Conservation (phyloP, 2,329 filamentous ascomycete genomes). For the Botrytis tulipae region DNA sequence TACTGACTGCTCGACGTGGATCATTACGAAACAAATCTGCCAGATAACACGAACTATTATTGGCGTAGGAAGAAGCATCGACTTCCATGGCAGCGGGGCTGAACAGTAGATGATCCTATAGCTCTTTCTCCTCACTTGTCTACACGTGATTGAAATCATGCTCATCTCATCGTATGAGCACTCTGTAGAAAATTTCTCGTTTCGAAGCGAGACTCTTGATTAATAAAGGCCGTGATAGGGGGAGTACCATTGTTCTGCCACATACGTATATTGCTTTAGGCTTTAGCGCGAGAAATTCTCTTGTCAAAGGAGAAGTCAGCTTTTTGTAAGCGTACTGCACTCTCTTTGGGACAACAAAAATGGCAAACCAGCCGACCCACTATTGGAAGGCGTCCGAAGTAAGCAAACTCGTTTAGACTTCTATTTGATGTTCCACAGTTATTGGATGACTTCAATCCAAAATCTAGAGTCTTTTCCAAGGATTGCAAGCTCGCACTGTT, state of each 20-base stretch:
- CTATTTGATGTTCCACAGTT: not conserved
- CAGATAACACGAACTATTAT: not conserved
- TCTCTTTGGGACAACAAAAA: not conserved
- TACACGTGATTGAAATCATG: not conserved
- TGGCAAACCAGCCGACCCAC: not conserved
- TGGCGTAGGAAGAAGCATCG: not conserved
- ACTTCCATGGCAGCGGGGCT: not conserved
- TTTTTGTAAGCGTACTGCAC: not conserved
- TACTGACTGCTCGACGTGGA: not conserved
- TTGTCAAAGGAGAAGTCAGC: not conserved
- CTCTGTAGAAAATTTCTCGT: too few relatives aligned
- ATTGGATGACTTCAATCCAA: too few relatives aligned
- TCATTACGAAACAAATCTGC: not conserved
- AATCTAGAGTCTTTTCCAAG: not conserved
- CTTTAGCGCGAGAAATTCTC: too few relatives aligned
- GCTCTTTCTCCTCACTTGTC: not conserved
- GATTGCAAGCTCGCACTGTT: not conserved
- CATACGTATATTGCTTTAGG: not conserved
- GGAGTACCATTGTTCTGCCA: not conserved
- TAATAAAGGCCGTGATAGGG: not conserved
- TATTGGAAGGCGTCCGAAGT: not conserved
- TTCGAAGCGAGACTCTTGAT: not conserved
- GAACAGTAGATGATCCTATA: not conserved
- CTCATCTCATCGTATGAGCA: not conserved
- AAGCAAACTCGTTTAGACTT: not conserved